Evolutionary conservation across 768 basidiomycete species (phyloP), one percentile per base, ranked within the genome.

Genomic region (Russula vinacea): DNA sequence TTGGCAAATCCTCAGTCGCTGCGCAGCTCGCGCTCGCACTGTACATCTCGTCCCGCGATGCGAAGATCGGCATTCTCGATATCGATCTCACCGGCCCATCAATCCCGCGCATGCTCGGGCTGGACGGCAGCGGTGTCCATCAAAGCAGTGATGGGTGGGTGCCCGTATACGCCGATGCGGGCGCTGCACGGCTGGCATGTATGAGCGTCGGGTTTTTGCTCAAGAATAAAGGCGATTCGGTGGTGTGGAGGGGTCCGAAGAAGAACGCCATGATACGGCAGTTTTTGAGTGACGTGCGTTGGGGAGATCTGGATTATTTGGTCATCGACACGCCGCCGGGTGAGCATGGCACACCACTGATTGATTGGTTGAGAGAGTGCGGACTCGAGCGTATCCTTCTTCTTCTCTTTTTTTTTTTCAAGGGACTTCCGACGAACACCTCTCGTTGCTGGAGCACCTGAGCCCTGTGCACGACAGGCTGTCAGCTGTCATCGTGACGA

Each of bases 351-450:
- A 8, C 60, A 5, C 9, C 26, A 19, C n/a, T 19, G 22, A 9
- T n/a, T n/a, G n/a, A n/a, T 53, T 11, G 2, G 57, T 45, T 56
- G 44, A 6, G 17, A 14, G 16, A 26, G 19, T 24, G 59, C 56
- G 39, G 45, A 62, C 49, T 32, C 26, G 24, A 32, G 42, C 42
- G n/a, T 51, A n/a, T n/a, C n/a, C n/a, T n/a, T n/a, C n/a, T n/a
- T n/a, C n/a, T n/a, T n/a, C n/a, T n/a, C n/a, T n/a, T n/a, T 19
- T n/a, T 22, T 51, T 35, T 51, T 24, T 56, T 40, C n/a, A 70
- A 99, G 96, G 97, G 39, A 99, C 97, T 45, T 98, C 97, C 24
- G 97, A 99, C 77, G 97, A 99, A 74, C 97, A 98, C 78, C 81
- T 99, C 50, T 97, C 96, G 40, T 80, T 99, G 54, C 79, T 98